phyloP scores from a whole-genome alignment of 2,329 filamentous ascomycete genomes.

The Colletotrichum incanum region DNA sequence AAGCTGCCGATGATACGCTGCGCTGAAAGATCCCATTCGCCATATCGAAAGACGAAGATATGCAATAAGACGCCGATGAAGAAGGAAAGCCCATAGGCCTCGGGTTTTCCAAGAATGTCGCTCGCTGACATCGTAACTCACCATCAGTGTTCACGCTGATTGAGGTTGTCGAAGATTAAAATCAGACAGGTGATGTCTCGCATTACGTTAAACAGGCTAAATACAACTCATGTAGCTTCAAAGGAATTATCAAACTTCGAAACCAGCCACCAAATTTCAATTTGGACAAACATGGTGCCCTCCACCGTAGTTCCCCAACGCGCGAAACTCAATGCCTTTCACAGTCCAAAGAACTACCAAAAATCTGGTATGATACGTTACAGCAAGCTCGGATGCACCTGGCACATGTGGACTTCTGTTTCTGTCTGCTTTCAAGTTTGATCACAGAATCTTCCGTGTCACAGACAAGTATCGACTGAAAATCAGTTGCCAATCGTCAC shows the following conservation, averaged over 20 bases:
- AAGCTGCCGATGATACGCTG: constrained; percentile 27
- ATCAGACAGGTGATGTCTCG: background rate
- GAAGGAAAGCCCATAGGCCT: constrained; percentile 22
- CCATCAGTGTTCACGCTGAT: background rate
- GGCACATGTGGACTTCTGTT: background rate
- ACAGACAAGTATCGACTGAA: background rate
- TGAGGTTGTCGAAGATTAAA: background rate
- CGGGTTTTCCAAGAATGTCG: background rate
- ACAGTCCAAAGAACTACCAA: too few species aligned
- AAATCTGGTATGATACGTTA: too few species aligned
- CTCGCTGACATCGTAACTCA: background rate
- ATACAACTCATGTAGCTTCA: background rate
- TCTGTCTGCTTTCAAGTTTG: background rate
- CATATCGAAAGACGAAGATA: constrained; percentile 43
- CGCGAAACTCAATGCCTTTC: background rate
- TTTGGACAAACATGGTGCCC: too few species aligned
- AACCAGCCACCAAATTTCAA: too few species aligned
- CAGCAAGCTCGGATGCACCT: too few species aligned
- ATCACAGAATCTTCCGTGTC: background rate
- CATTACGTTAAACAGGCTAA: background rate
- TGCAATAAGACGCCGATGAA: constrained; percentile 36
- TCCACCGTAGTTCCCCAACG: constrained; percentile 1
- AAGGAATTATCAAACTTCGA: too few species aligned
- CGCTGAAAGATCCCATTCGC: constrained; percentile 48
- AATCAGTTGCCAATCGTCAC: background rate